Percentiles rank a stretch among this genome's conserved stretches.
phyloP scores from a whole-genome alignment of 352 stramenopile genomes.

The Phytophthora pistaciae region DNA sequence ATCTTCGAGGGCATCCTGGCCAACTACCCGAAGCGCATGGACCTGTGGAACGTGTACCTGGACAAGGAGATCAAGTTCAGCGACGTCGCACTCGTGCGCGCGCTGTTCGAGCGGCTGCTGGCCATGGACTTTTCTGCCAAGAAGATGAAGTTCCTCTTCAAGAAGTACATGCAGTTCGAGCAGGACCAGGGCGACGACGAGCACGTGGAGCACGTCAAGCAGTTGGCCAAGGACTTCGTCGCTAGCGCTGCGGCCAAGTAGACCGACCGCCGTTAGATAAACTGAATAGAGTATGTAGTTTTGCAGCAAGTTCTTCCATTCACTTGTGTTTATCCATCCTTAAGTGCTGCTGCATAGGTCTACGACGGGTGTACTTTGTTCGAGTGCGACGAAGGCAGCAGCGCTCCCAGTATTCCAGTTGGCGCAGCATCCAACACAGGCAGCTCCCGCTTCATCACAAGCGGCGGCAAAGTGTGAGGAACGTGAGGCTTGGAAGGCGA shows the following conservation, averaged over 20 bases:
- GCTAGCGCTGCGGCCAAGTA: slow-evolving; percentile 69
- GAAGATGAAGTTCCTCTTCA: slow-evolving; percentile 99
- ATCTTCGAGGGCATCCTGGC: slow-evolving; percentile 95
- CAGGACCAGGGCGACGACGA: slow-evolving; percentile 91
- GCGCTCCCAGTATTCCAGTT: slow-evolving; percentile 12
- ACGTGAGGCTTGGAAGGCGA: neutral
- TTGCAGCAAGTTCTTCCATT: slow-evolving; percentile 26
- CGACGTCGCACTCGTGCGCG: slow-evolving; percentile 81
- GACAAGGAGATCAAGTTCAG: slow-evolving; percentile 98
- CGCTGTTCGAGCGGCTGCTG: slow-evolving; percentile 93
- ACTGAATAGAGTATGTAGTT: slow-evolving; percentile 53
- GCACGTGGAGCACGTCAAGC: slow-evolving; percentile 93
- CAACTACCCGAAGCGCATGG: slow-evolving; percentile 96
- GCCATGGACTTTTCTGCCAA: slow-evolving; percentile 96
- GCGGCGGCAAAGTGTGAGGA: slow-evolving; percentile 24
- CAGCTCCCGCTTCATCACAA: slow-evolving; percentile 30
- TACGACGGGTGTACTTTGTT: slow-evolving; percentile 38
- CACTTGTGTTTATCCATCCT: neutral
- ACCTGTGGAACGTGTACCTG: slow-evolving; percentile 97
- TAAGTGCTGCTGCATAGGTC: neutral
- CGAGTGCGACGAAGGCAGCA: slow-evolving; percentile 16
- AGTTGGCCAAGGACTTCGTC: slow-evolving; percentile 95
- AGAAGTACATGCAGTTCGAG: slow-evolving; percentile 97
- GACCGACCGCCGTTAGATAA: slow-evolving; percentile 25
- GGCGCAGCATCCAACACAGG: slow-evolving; percentile 15